Evolutionary conservation across 345 rosid species (phyloP).

Genomic region (Eucalyptus regnans): DNA sequence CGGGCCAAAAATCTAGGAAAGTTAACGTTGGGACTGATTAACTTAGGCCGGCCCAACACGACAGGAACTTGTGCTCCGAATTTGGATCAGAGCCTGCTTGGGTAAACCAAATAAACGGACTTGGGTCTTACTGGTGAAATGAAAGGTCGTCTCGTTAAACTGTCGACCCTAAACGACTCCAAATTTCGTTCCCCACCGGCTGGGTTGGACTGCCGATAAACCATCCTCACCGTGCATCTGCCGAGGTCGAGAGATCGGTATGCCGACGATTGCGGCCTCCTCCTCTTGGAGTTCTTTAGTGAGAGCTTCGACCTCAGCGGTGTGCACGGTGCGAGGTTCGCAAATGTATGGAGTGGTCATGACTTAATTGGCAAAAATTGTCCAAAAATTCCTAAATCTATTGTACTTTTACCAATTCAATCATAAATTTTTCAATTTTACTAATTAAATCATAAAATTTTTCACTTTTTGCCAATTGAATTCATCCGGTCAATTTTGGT

Average conservation of each 20-base stretch:
- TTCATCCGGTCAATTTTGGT: rapidly evolving
- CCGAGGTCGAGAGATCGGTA: neutral
- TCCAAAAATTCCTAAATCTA: no score
- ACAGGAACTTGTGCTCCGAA: neutral
- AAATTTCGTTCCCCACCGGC: neutral
- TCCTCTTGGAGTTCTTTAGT: neutral
- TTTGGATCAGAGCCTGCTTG: neutral
- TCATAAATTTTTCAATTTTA: rapidly evolving
- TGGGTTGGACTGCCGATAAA: neutral
- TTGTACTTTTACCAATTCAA: no score
- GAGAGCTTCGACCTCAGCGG: neutral
- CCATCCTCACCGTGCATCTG: neutral
- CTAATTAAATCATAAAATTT: rapidly evolving
- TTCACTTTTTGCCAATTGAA: rapidly evolving
- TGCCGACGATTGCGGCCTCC: neutral
- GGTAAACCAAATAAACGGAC: neutral
- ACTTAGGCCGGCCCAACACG: neutral
- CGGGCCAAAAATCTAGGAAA: neutral
- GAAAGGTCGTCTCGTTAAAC: neutral
- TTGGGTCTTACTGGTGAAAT: neutral
- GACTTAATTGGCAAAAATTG: neutral
- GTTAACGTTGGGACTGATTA: neutral
- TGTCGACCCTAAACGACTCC: neutral
- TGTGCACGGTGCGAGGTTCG: neutral
- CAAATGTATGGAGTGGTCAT: neutral